Evolutionary conservation across 805 yeast species (phyloP).

Genomic region (Kuraishia capsulata): DNA sequence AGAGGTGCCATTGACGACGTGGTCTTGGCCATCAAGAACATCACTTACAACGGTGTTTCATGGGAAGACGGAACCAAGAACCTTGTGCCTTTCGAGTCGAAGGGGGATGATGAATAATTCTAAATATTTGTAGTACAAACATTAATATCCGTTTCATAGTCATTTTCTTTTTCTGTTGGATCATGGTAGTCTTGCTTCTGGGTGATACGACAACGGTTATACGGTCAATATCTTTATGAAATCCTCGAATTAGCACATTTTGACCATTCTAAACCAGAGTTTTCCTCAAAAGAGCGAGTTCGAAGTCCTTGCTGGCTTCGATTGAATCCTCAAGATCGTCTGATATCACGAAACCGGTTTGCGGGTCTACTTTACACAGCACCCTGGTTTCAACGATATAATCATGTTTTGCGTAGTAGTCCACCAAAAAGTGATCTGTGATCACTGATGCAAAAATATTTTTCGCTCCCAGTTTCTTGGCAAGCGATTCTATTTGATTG

Average conservation of each 20-base stretch:
- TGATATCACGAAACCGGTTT: slow-evolving; percentile 1
- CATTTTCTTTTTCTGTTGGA: neutral
- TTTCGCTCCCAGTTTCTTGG: slow-evolving; percentile 1
- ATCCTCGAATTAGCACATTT: too few relatives aligned
- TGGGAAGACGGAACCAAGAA: slow-evolving; percentile 84
- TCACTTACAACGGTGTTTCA: slow-evolving; percentile 63
- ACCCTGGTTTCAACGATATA: slow-evolving; percentile 16
- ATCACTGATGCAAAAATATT: slow-evolving; percentile 27
- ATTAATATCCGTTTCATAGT: neutral
- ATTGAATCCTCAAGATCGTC: slow-evolving; percentile 21
- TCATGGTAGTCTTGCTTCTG: neutral
- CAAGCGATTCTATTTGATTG: neutral
- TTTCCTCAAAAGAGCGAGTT: slow-evolving; percentile 21
- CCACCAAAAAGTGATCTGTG: slow-evolving; percentile 32
- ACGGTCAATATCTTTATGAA: neutral
- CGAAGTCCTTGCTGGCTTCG: slow-evolving; percentile 23
- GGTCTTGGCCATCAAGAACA: slow-evolving; percentile 58
- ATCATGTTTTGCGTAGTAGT: slow-evolving; percentile 29
- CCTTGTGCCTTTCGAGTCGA: slow-evolving; percentile 62
- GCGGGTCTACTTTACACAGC: slow-evolving; percentile 5
- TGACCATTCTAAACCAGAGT: slow-evolving; percentile 4
- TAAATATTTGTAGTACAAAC: too few relatives aligned
- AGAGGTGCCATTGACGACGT: slow-evolving; percentile 79
- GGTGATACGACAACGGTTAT: neutral
- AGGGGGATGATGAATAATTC: slow-evolving; percentile 32